Evolutionary conservation across 2,329 filamentous ascomycete genomes (phyloP), one percentile per base, ranked within the genome.

Genomic region (Pseudopithomyces maydicus): DNA sequence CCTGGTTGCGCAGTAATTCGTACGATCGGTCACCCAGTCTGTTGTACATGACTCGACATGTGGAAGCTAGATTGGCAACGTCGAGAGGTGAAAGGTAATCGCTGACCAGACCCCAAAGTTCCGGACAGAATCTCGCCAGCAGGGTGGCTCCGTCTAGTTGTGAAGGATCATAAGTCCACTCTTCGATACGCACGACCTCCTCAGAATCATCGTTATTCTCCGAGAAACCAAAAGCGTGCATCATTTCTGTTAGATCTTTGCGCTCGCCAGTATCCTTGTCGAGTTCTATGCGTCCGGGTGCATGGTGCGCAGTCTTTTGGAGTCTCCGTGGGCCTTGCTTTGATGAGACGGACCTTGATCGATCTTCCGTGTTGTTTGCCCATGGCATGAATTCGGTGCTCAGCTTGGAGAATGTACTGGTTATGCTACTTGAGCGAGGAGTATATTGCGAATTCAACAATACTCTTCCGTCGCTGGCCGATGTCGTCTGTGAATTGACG

Each of bases 241-340:
- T 69, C 69, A 72, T 72, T 15, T 72, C 69, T 15, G 69, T 72
- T 15, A 72, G 38, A 17, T 72, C 69, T 46, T 70, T 70, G 26
- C 68, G 61, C 56, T 72, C 69, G 43, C 69, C 69, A 2, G 69
- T 72, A 32, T 72, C 66, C 48, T 71, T 70, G 22, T 72, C 69
- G 20, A 72, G 65, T 14, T 52, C 48, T 17, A 33, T 42, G 15
- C 41, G 55, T 11, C 41, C 52, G 5, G 43, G 53, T 4, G 32
- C 20, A 19, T 53, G 56, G 10, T 23, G 43, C 5, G 38, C 29
- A 17, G 41, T 8, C 29, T 55, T 55, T 33, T 35, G 15, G 1
- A 55, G 32, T 32, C 52, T 56, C 20, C 49, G 49, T 12, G 32
- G 56, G 23, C 43, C 23, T 20, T 35, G 36, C 20, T 43, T 56